Evolutionary conservation across 441 rosid species (phyloP), one percentile per base, ranked within the genome.

Genomic region (Pelargonium fulgidum): DNA sequence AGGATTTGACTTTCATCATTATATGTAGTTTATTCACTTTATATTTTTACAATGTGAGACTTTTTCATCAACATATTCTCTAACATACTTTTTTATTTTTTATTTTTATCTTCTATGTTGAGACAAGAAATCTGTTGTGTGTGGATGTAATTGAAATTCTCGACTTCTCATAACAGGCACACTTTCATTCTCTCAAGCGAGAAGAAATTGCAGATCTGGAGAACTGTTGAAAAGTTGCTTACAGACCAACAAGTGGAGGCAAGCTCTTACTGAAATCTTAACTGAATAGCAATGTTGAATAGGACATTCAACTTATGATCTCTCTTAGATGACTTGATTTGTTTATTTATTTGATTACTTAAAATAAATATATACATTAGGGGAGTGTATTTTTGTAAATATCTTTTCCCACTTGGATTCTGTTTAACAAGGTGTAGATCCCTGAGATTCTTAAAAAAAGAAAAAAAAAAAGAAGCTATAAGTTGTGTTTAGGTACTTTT

Each of bases 241-340:
- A 82, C 81, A 52, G 99, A 94, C 85, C 92, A 83, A 78, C 98
- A 92, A 92, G 99, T 94, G 68, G 99, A 94, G 97, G 99, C 83
- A 86, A 85, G 85, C 80, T 77, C 67, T 64, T 58, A 19, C 64
- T 75, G 69, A 67, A 52, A 68, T 50, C 56, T 69, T 6, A 67
- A 19, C 59, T 72, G 56, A 56, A 70, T 41, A 14, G 13, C 52
- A 50, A 4, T 75, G 56, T 64, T 47, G 56, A 33, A 64, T 58
- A 50, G 44, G 50, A n/a, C 44, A 17, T 73, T 22, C 50, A 50
- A 26, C 20, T 13, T 2, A 48, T 3, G 10, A n/a, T 42, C 16
- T 24, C 36, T 12, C 42, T 62, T 66, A 33, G 68, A 20, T 44
- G 56, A 36, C 65, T 17, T 58, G 47, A 16, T 56, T n/a, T 19